phyloP scores from a whole-genome alignment of 805 yeast genomes.

The Tetrapisispora nanseiensis region DNA sequence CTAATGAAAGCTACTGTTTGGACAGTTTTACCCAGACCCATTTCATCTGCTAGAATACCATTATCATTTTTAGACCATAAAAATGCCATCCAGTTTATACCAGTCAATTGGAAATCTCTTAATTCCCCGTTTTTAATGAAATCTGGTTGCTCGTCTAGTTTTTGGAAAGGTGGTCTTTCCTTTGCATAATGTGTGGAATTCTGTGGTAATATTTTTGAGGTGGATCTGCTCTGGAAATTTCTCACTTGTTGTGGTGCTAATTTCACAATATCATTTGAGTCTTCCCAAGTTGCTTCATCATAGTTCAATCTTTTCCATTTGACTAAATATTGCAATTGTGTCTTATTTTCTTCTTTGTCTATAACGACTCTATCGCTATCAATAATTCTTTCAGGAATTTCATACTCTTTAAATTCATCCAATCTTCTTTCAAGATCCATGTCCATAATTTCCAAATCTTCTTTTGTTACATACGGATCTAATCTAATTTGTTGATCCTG shows the following conservation, averaged over 20 bases:
- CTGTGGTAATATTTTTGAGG: constrained; percentile 77
- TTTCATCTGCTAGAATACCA: constrained; percentile 95
- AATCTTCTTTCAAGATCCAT: constrained; percentile 75
- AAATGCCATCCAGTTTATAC: constrained; percentile 99
- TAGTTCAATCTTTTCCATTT: constrained; percentile 92
- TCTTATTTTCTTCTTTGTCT: constrained; percentile 42
- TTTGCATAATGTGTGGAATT: constrained; percentile 67
- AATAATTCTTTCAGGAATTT: constrained; percentile 80
- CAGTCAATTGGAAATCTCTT: constrained; percentile 95
- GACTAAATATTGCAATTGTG: constrained; percentile 69
- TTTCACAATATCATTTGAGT: constrained; percentile 76
- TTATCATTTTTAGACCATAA: constrained; percentile 96
- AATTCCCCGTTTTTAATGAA: constrained; percentile 85
- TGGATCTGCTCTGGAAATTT: constrained; percentile 68
- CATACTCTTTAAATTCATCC: constrained; percentile 75
- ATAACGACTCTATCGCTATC: constrained; percentile 58
- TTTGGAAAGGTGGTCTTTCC: constrained; percentile 80
- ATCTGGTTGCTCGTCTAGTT: constrained; percentile 74
- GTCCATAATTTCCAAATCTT: constrained; percentile 89
- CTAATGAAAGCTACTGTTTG: constrained; percentile 91
- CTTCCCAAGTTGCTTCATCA: constrained; percentile 96
- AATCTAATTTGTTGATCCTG: constrained; percentile 63
- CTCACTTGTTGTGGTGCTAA: constrained; percentile 77
- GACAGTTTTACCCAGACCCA: constrained; percentile 97
- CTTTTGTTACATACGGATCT: constrained; percentile 76